Base-by-base conservation (phyloP, 1,139 yeast species). In the Waltiozyma sp. region DNA sequence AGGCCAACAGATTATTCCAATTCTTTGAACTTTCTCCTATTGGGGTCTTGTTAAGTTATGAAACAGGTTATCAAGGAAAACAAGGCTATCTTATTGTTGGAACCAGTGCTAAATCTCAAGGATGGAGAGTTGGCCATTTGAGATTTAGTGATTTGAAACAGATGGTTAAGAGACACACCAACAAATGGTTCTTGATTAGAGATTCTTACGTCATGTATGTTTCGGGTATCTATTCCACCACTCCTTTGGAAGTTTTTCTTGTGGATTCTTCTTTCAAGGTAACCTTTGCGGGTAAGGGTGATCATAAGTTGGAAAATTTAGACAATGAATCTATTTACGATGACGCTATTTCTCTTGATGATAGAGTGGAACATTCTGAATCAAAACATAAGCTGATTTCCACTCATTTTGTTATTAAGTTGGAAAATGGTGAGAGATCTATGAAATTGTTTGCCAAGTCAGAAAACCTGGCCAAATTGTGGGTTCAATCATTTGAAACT, bases 101-200 rank as follows among this genome's bases (percentile, higher is more conserved):
- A 19, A 82, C 96, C 1, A 76, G 88, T 1, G 91, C 97, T 0
- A 77, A 77, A 48, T 72, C 88, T 1, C 95, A 86, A 60, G 97
- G 97, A 2, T 91, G 98, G 98, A 72, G 95, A 56, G 96, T 89
- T 14, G 86, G 94, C 6, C 96, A 89, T 58, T 78, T 87, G 63
- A 78, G 75, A 49, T 79, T 87, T 10, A 77, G 78, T 50, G 96
- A 87, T 56, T 68, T 87, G 53, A 77, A 75, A 52, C 87, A 82
- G 28, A 87, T 88, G 95, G 81, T 87, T 44, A 80, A 79, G 52
- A 78, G 98, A 61, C 89, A 94, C 52, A 80, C 91, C 1, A 83
- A 81, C 42, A 91, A 91, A 59, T 93, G 99, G 99, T 77, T 87
- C 51, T 66, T 91, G 49, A 76, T 91, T 2, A 73, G 97, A 47